Evolutionary conservation across 495 filamentous ascomycete species (phyloP).

Genomic region (Oidiodendron maius): DNA sequence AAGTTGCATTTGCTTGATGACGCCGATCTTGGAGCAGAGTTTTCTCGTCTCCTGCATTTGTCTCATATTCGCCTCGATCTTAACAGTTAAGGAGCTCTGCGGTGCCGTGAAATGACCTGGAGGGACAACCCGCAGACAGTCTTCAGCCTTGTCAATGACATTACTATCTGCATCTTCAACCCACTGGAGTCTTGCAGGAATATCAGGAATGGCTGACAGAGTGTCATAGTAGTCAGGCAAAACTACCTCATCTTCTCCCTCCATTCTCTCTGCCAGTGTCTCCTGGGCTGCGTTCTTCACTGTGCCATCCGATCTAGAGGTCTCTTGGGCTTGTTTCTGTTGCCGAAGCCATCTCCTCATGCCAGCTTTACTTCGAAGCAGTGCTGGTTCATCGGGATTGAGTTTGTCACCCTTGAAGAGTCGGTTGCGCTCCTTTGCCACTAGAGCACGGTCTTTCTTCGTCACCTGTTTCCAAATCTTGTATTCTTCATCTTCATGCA

Average conservation of each 20-base stretch:
- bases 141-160: conserved; percentile 77
- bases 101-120: conserved; percentile 73
- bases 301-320: conserved; percentile 32
- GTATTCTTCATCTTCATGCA: conserved; percentile 76
- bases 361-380: conserved; percentile 63
- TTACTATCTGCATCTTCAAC: conserved; percentile 80
- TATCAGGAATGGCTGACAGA: conserved; percentile 77
- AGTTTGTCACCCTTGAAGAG: conserved; percentile 80
- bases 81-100: conserved; percentile 66
- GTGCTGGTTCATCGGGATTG: conserved; percentile 79
- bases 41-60: conserved; percentile 98
- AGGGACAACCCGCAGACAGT: conserved; percentile 69
- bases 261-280: conserved; percentile 86
- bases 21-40: conserved; percentile 88
- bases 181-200: conserved; percentile 72
- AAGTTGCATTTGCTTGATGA: conserved; percentile 99
- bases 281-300: conserved; percentile 50
- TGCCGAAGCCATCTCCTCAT: conserved; percentile 72
- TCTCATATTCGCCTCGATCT: conserved; percentile 82
- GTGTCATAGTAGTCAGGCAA: conserved; percentile 93
- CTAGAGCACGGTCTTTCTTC: conserved; percentile 87
- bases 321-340: conserved; percentile 52
- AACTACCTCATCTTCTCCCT: conserved; percentile 70
- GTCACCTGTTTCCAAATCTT: conserved; percentile 99
- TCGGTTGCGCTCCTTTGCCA: conserved; percentile 72